Evolutionary conservation across 176 grass and related monocot genomes (phyloP), one percentile per base, ranked within the genome.

Genomic region (Elaeis guineensis): DNA sequence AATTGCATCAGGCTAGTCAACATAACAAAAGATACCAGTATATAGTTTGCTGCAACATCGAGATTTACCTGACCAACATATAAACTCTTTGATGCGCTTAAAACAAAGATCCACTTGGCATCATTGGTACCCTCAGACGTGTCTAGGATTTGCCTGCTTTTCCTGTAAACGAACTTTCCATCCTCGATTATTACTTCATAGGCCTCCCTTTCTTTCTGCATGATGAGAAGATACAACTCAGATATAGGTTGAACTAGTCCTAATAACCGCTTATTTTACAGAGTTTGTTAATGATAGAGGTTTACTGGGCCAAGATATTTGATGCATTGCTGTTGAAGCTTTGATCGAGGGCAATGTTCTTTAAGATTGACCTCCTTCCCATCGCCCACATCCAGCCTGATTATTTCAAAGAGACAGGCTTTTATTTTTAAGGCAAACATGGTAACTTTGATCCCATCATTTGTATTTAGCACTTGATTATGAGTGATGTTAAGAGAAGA

Each of bases 101-200:
- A 63, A 58, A 97, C 93, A 5, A 97, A 97, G 22, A 97, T 97
- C 93, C 93, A 97, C 71, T 97, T 92, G 23, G 68, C 60, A 78
- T 82, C 75, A 63, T 75, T 78, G 25, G 68, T 52, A 3, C 79
- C 76, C 57, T 85, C 78, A 16, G 62, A 85, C 49, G 81, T 89
- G 70, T 91, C 50, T 6, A 97, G 54, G 7, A 92, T 61, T 79
- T 92, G 75, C 65, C 23, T 66, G 68, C 63, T 89, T 66, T 89
- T 59, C 55, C 67, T 91, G 81, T 89, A 89, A 39, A 85, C 64
- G 57, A 97, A 71, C 73, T 65, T 91, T 50, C 71, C 79, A 0
- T 86, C 70, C 56, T 89, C 84, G 12, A 92, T 63, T 25, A 62
- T 51, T 4, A 83, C 81, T 78, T 97, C 93, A 61, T 89, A 97